Evolutionary conservation across 23 red algal species (phyloP), one percentile per base, ranked within the genome.

Genomic region (Gracilaria caudata): DNA sequence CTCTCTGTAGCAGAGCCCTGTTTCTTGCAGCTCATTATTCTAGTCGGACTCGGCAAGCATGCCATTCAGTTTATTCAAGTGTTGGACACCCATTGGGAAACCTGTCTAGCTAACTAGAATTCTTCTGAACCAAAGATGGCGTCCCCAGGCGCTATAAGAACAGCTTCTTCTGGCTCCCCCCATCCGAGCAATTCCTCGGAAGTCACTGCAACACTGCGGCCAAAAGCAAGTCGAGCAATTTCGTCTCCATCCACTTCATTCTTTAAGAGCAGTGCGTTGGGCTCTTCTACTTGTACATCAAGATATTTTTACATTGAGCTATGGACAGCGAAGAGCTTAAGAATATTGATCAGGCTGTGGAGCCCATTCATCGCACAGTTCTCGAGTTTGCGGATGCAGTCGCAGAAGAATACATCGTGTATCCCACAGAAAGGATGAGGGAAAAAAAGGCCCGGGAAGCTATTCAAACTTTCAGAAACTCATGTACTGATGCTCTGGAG

Each of bases 251-350:
- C 17, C 9, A 53, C 49, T 16, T 17, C 12, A 17, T 9, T 53
- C 61, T 17, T 16, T 37, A 30, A 66, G 23, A 66, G 61, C 28
- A 19, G 30, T 24, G 58, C 26, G 35, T 6, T 61, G 23, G 5
- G 7, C 26, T 66, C 19, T 66, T 24, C 4, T 35, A 12, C 29
- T 66, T 14, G 24, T 30, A 32, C 19, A 7, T 32, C 19, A 3
- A 28, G 26, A 63, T 25, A 35, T 10, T 66, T 5, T 14, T 0
- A 14, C 12, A 10, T 47, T 28, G 0, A 7, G 7, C 39, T 17
- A 75, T 75, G 70, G 70, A 75, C 43, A 46, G 70, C 20, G 40
- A 75, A 20, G 70, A 75, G 26, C 43, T 75, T n/a, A 75, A 47
- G 70, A 29, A 24, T 7, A 36, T 75, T 75, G 70, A 75, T 40